phyloP scores from a whole-genome alignment of 2,329 filamentous ascomycete genomes.

The Clonostachys byssicola region DNA sequence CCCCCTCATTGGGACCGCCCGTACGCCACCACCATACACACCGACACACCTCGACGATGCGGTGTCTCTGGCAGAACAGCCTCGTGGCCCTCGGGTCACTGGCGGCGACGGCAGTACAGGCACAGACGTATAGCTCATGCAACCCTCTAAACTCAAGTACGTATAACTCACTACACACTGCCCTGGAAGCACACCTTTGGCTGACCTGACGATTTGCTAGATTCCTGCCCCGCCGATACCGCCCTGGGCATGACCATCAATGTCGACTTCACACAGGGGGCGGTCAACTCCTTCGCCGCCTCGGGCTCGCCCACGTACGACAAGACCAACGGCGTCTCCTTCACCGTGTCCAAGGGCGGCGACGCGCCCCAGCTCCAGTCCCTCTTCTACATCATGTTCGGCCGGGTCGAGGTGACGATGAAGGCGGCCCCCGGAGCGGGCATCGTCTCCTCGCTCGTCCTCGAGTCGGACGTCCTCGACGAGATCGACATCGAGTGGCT shows the following conservation, averaged over 20 bases:
- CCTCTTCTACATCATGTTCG: conserved; percentile 99
- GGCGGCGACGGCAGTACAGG: conserved; percentile 13
- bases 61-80: neutral
- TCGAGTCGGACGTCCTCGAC: conserved; percentile 88
- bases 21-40: neutral
- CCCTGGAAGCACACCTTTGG: neutral
- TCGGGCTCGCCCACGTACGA: conserved; percentile 70
- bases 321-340: conserved; percentile 66
- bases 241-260: conserved; percentile 79
- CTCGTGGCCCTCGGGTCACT: conserved; percentile 10
- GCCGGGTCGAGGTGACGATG: conserved; percentile 79
- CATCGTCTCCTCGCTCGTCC: conserved; percentile 87
- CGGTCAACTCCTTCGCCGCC: conserved; percentile 73
- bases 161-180: no score
- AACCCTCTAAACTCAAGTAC: conserved; percentile 29
- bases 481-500: conserved; percentile 99
- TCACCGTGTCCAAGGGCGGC: conserved; percentile 73
- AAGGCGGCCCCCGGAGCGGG: conserved; percentile 84
- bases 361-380: conserved; percentile 84
- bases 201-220: neutral
- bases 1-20: neutral
- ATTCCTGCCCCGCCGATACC: conserved; percentile 65
- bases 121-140: conserved; percentile 34
- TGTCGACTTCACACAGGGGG: conserved; percentile 77
- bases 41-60: neutral